phyloP scores from a whole-genome alignment of 257 asterid genomes.

The Schizonepeta tenuifolia region DNA sequence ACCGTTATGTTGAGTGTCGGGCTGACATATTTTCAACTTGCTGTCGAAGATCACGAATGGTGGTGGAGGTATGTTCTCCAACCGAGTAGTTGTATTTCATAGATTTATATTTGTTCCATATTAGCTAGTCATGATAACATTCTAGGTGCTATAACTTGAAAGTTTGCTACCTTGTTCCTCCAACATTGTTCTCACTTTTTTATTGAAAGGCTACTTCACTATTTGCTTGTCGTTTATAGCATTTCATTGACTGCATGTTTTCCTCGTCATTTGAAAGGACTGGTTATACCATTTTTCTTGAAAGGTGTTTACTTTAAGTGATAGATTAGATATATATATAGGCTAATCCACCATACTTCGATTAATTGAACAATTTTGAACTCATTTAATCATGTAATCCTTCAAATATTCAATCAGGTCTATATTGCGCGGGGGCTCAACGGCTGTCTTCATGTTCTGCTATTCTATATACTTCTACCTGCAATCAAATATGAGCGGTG shows the following conservation, averaged over 20 bases:
- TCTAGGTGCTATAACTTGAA: background rate
- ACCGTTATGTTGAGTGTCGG: constrained; percentile 63
- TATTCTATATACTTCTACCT: constrained; percentile 62
- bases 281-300: background rate
- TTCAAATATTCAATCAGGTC: constrained; percentile 58
- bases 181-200: background rate
- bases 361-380: background rate
- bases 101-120: too few relatives aligned
- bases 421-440: constrained; percentile 76
- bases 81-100: background rate
- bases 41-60: constrained; percentile 83
- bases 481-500: constrained; percentile 73
- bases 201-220: background rate
- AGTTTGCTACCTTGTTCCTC: background rate
- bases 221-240: background rate
- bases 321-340: too few relatives aligned
- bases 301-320: too few relatives aligned
- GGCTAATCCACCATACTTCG: too few relatives aligned
- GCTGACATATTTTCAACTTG: constrained; percentile 80
- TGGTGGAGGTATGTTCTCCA: constrained; percentile 73
- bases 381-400: background rate
- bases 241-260: background rate
- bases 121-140: background rate
- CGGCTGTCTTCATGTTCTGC: constrained; percentile 67
- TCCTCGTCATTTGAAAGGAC: background rate